Evolutionary conservation across 371 early-diverging fungal genomes (phyloP).

Genomic region (Gilbertella persicaria): DNA sequence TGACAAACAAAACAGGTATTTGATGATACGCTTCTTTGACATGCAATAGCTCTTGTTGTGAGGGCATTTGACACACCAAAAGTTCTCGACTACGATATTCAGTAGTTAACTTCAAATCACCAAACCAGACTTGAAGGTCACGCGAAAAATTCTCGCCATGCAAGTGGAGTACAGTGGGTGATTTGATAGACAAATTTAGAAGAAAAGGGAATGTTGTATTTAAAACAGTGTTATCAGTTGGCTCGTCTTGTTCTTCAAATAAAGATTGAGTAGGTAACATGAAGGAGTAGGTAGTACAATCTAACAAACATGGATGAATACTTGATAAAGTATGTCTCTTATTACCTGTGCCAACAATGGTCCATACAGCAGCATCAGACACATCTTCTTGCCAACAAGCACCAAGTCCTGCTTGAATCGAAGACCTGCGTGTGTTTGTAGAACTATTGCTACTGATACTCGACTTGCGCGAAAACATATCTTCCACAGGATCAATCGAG

Average conservation of each 20-base stretch:
- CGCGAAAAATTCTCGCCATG: slow-evolving; percentile 66
- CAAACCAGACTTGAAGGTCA: slow-evolving; percentile 74
- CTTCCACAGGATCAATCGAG: slow-evolving; percentile 30
- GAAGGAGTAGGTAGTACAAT: slow-evolving; percentile 77
- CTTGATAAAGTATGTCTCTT: neutral
- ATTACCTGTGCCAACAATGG: slow-evolving; percentile 76
- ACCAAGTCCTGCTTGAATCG: slow-evolving; percentile 16
- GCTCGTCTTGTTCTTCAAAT: neutral
- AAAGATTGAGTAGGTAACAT: slow-evolving; percentile 39
- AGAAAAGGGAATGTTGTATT: slow-evolving; percentile 13
- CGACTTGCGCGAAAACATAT: slow-evolving; percentile 24
- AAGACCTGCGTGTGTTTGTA: neutral
- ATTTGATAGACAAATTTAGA: slow-evolving; percentile 4
- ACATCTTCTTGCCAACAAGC: slow-evolving; percentile 82
- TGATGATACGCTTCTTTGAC: slow-evolving; percentile 30
- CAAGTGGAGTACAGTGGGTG: slow-evolving; percentile 6
- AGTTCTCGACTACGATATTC: slow-evolving; percentile 46
- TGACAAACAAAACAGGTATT: slow-evolving; percentile 42
- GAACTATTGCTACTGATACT: slow-evolving; percentile 19
- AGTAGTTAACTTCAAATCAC: slow-evolving; percentile 35
- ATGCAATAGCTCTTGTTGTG: slow-evolving; percentile 25
- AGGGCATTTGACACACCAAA: slow-evolving; percentile 34
- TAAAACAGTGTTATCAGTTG: neutral
- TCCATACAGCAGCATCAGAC: slow-evolving; percentile 87
- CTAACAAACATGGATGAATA: slow-evolving; percentile 12